phyloP scores from a whole-genome alignment of 2,329 filamentous ascomycete species.

The Sordariomycetes sp. region DNA sequence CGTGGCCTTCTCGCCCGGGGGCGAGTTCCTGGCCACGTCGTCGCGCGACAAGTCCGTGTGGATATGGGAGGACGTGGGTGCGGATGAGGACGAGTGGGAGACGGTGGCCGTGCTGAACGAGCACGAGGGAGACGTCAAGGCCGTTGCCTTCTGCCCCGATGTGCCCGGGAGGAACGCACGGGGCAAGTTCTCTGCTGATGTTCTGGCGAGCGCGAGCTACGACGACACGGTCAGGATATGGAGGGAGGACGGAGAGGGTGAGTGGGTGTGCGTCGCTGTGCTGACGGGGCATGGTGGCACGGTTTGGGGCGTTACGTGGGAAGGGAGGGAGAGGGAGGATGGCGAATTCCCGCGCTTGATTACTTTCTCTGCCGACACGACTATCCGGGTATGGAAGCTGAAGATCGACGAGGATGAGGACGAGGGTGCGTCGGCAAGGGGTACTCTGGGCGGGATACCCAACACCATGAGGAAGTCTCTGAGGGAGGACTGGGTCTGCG shows the following conservation, averaged over 20 bases:
- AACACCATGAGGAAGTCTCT: conserved; percentile 75
- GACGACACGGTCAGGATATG: conserved; percentile 86
- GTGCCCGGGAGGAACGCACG: conserved; percentile 35
- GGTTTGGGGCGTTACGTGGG: conserved; percentile 82
- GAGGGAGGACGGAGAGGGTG: conserved; percentile 76
- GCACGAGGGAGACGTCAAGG: conserved; percentile 92
- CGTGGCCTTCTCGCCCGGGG: conserved; percentile 62
- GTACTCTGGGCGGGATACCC: conserved; percentile 55
- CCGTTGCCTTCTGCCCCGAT: conserved; percentile 80
- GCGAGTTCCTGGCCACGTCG: conserved; percentile 78
- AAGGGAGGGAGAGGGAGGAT: conserved; percentile 27
- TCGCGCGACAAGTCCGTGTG: conserved; percentile 89
- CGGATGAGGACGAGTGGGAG: conserved; percentile 79
- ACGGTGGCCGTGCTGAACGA: conserved; percentile 91
- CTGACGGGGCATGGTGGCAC: conserved; percentile 74
- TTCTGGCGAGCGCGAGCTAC: conserved; percentile 85
- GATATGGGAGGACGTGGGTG: conserved; percentile 91
- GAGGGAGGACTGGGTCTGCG: conserved; percentile 77
- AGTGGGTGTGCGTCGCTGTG: conserved; percentile 84
- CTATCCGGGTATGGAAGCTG: conserved; percentile 69
- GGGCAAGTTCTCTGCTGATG: conserved; percentile 48
- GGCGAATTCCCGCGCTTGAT: conserved; percentile 51
- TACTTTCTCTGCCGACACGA: conserved; percentile 78
- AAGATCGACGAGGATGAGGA: conserved; percentile 38
- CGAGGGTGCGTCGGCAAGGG: conserved; percentile 18